Conservation (phyloP, 768 basidiomycete species). For the Trametes meyenii region DNA sequence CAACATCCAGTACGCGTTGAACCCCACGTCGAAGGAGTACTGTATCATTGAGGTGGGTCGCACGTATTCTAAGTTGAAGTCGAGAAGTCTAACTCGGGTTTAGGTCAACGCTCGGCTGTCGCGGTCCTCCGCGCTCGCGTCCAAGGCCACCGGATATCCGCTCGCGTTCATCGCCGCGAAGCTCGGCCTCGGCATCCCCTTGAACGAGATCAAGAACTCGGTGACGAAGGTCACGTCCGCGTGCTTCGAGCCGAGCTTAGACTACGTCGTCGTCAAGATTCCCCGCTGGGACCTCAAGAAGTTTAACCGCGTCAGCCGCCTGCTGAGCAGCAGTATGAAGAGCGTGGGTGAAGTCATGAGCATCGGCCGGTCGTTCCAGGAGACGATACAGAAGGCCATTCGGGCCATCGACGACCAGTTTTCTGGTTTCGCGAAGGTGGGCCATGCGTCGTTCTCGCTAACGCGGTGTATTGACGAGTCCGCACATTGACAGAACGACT, state of each 20-base stretch:
- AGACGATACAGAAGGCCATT: conserved; percentile 98
- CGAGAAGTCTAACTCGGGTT: too few species aligned
- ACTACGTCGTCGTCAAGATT: conserved; percentile 98
- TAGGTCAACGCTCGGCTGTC: conserved; percentile 96
- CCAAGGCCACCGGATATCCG: conserved; percentile 98
- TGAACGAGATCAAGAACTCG: conserved; percentile 97
- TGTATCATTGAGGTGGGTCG: conserved; percentile 90
- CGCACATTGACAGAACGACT: conserved; percentile 65
- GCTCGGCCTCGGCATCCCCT: conserved; percentile 93
- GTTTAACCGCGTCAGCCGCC: conserved; percentile 90
- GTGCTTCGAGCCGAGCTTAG: conserved; percentile 97
- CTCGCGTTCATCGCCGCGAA: conserved; percentile 98
- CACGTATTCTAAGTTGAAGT: not conserved
- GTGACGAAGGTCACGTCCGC: conserved; percentile 96
- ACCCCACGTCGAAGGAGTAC: conserved; percentile 93
- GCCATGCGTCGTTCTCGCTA: conserved; percentile 20
- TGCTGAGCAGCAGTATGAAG: conserved; percentile 97
- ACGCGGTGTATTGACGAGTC: not conserved
- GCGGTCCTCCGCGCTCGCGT: conserved; percentile 95
- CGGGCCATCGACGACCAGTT: conserved; percentile 96
- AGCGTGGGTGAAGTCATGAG: conserved; percentile 99
- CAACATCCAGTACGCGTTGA: conserved; percentile 98
- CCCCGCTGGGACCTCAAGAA: conserved; percentile 99
- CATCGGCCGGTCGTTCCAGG: conserved; percentile 97
- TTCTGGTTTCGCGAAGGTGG: conserved; percentile 84